phyloP scores from a whole-genome alignment of 2,329 filamentous ascomycete genomes.

The Gyromitra esculenta region DNA sequence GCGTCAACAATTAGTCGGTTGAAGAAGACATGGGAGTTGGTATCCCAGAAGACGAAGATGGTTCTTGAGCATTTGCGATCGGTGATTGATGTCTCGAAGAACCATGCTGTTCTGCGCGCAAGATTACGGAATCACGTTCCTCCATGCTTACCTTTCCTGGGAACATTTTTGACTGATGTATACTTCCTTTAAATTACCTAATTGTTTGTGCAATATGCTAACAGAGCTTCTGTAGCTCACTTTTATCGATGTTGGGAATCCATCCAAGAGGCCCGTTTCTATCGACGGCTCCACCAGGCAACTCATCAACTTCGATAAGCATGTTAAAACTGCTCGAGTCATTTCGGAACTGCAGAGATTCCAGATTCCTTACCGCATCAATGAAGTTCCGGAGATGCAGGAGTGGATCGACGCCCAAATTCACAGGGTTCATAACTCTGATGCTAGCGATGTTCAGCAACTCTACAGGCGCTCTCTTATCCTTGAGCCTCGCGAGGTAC shows the following conservation, averaged over 20 bases:
- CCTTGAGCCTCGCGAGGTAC: conserved; percentile 76
- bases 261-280: conserved; percentile 69
- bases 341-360: conserved; percentile 96
- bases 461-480: conserved; percentile 85
- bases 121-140: conserved; percentile 86
- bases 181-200: conserved; percentile 20
- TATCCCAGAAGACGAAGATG: conserved; percentile 84
- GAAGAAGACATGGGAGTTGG: conserved; percentile 88
- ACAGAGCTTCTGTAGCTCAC: conserved; percentile 67
- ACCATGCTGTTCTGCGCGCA: conserved; percentile 85
- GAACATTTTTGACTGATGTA: conserved; percentile 89
- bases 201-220: conserved; percentile 18
- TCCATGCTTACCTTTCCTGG: conserved; percentile 92
- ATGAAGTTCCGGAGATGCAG: conserved; percentile 85
- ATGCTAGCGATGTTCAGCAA: conserved; percentile 67
- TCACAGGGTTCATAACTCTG: conserved; percentile 72
- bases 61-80: conserved; percentile 79
- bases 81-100: conserved; percentile 89
- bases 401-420: conserved; percentile 90
- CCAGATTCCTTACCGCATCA: conserved; percentile 88
- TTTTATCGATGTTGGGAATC: conserved; percentile 94
- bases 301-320: conserved; percentile 98
- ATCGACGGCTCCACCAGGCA: conserved; percentile 71
- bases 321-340: conserved; percentile 91
- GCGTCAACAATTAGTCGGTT: conserved; percentile 89